Evolutionary conservation across 2,329 filamentous ascomycete genomes (phyloP).

Genomic region (Orbilia brochopaga): DNA sequence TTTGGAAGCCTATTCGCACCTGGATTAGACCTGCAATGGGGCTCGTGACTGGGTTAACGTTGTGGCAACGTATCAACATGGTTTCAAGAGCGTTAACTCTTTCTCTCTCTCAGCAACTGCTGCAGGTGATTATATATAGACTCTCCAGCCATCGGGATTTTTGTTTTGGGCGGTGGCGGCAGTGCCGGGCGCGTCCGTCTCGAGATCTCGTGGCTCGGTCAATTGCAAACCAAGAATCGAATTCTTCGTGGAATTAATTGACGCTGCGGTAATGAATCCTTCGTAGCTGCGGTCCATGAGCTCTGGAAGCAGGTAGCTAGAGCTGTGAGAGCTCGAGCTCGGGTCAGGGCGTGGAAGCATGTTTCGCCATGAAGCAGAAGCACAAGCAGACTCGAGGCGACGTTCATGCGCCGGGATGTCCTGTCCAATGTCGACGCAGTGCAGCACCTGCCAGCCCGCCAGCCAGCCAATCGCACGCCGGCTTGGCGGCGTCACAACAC

Average conservation of each 20-base stretch:
- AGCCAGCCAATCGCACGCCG: not conserved
- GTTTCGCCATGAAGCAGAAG: too few relatives aligned
- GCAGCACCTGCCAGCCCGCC: not conserved
- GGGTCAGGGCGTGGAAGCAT: too few relatives aligned
- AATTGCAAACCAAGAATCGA: not conserved
- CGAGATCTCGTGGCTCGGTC: not conserved
- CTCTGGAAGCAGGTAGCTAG: too few relatives aligned
- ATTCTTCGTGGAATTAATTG: too few relatives aligned
- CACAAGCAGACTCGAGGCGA: too few relatives aligned
- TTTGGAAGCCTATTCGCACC: not conserved
- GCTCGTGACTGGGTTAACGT: not conserved
- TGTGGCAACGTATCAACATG: conserved; percentile 8
- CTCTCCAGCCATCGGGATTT: conserved; percentile 6
- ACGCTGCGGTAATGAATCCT: too few relatives aligned
- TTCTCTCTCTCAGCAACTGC: not conserved
- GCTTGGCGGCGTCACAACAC: not conserved
- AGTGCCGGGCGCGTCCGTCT: not conserved
- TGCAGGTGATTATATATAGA: not conserved
- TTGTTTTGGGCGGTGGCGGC: not conserved
- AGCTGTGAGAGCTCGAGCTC: too few relatives aligned
- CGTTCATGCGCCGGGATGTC: not conserved
- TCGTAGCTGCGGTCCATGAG: too few relatives aligned
- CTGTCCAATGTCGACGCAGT: not conserved
- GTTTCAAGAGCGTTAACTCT: not conserved
- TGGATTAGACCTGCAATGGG: not conserved